These are phyloP conservation scores for Thraustochytrium striatum DNA, from an alignment of 352 stramenopile species.

Conservation along the genomic window DNA sequence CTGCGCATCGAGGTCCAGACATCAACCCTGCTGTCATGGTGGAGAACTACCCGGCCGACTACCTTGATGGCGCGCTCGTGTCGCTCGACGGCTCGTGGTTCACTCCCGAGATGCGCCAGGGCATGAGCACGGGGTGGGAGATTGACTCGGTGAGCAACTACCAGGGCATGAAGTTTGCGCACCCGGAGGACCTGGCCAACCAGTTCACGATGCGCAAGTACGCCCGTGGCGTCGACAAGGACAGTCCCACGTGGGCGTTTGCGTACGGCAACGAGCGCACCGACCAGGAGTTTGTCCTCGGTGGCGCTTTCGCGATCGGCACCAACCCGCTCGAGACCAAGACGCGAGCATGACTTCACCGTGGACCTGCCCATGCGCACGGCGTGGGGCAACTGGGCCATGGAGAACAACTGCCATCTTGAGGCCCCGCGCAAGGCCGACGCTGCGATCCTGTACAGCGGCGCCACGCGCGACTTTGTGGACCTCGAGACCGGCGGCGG, in stretches of 20 bases:
- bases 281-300: conserved; percentile 35
- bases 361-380: neutral
- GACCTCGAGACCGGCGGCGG: conserved; percentile 7
- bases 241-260: conserved; percentile 39
- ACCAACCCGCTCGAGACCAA: conserved; percentile 42
- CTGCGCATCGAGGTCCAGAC: neutral
- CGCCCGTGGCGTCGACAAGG: conserved; percentile 23
- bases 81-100: neutral
- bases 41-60: conserved; percentile 13
- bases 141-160: conserved; percentile 39
- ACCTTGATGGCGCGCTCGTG: neutral
- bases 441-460: conserved; percentile 40
- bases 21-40: neutral
- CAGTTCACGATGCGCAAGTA: conserved; percentile 47
- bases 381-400: conserved; percentile 11
- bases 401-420: neutral
- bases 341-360: neutral
- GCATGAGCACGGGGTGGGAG: conserved; percentile 37
- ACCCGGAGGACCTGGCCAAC: conserved; percentile 27
- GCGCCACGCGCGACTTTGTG: conserved; percentile 17
- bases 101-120: neutral
- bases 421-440: neutral
- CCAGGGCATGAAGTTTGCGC: conserved; percentile 11
- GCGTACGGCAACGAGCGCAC: neutral
- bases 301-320: conserved; percentile 15